Evolutionary conservation across 768 basidiomycete genomes (phyloP).

Genomic region (Boletellus sp.): DNA sequence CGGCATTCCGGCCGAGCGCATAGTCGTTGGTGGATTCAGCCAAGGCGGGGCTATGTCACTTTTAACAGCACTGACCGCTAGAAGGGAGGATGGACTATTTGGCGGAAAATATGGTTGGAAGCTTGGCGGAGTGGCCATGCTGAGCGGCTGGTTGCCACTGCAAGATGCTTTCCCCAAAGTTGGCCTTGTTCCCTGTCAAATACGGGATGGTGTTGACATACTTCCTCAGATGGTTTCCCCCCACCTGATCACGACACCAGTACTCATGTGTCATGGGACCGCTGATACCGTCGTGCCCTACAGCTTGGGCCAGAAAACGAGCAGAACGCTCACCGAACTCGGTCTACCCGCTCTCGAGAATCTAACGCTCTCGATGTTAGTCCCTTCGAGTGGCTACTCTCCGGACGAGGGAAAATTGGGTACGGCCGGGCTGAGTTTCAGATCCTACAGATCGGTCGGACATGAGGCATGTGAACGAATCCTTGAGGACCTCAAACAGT

Average conservation of each 20-base stretch:
- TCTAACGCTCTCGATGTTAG: constrained; percentile 33
- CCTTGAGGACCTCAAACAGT: constrained; percentile 63
- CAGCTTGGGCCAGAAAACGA: constrained; percentile 50
- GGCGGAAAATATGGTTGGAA: constrained; percentile 45
- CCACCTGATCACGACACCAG: constrained; percentile 58
- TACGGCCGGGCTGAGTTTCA: constrained; percentile 56
- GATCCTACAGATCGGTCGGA: constrained; percentile 60
- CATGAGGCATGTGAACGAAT: constrained; percentile 67
- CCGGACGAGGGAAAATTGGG: constrained; percentile 19
- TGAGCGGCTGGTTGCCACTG: constrained; percentile 82
- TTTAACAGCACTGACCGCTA: constrained; percentile 55
- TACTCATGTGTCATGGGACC: constrained; percentile 87
- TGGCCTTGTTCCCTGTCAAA: constrained; percentile 17
- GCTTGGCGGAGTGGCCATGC: constrained; percentile 64
- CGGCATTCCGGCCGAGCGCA: constrained; percentile 63
- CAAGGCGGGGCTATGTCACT: constrained; percentile 81
- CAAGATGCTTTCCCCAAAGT: constrained; percentile 63
- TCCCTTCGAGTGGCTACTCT: constrained; percentile 20
- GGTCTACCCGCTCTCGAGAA: constrained; percentile 43
- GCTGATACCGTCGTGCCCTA: constrained; percentile 70
- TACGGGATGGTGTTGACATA: constrained; percentile 1
- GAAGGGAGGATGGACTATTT: constrained; percentile 24
- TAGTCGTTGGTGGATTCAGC: constrained; percentile 86
- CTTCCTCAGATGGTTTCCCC: constrained; percentile 53
- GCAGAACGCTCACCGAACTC: constrained; percentile 53